phyloP scores from a whole-genome alignment of 2,329 filamentous ascomycete genomes.

The Talaromyces rugulosus region DNA sequence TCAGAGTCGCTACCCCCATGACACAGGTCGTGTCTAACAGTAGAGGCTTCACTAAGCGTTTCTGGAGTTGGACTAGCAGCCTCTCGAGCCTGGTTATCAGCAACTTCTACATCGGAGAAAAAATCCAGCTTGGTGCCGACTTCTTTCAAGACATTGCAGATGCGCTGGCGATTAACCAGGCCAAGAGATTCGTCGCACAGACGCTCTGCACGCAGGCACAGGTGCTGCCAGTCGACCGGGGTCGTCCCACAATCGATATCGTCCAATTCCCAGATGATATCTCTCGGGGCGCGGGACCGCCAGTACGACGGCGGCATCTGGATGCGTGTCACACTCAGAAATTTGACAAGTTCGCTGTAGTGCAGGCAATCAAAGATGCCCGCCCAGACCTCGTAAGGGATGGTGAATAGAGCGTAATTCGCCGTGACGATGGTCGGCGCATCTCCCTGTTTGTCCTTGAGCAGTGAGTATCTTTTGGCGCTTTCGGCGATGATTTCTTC shows the following conservation, averaged over 20 bases:
- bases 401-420: background rate
- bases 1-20: background rate
- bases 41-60: background rate
- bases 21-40: too few relatives aligned
- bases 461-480: background rate
- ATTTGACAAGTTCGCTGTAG: slow-evolving; percentile 4
- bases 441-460: background rate
- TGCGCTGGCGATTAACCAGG: slow-evolving; percentile 6
- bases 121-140: background rate
- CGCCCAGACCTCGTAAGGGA: background rate
- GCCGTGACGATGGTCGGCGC: background rate
- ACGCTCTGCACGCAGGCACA: slow-evolving; percentile 8
- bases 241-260: background rate
- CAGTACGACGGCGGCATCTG: slow-evolving; percentile 4
- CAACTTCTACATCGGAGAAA: background rate
- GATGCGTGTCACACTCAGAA: background rate
- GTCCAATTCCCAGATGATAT: slow-evolving; percentile 7
- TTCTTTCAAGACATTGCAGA: slow-evolving; percentile 6
- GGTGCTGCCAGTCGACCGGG: slow-evolving; percentile 8
- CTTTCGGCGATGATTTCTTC: slow-evolving; percentile 10
- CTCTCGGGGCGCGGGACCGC: slow-evolving; percentile 2
- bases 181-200: slow-evolving; percentile 9
- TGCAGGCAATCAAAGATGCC: slow-evolving; percentile 2
- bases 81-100: background rate
- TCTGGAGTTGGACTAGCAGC: background rate